Evolutionary conservation across 2,329 filamentous ascomycete species (phyloP).

Genomic region (Apiospora aurea): DNA sequence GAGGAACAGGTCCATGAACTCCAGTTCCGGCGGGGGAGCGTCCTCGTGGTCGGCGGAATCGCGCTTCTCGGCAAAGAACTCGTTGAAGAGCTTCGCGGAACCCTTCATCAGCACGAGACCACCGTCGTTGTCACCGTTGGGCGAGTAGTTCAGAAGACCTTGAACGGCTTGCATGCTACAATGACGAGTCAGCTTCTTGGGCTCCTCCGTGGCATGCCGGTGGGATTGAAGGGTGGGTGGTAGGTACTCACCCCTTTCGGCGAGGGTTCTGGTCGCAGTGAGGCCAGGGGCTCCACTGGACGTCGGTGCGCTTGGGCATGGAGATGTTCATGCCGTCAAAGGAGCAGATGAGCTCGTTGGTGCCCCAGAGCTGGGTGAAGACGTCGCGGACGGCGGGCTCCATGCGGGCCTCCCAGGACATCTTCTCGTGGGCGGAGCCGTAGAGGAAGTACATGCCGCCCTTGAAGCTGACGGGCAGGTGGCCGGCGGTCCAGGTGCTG

Average conservation of each 20-base stretch:
- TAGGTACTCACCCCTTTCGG: slow-evolving; percentile 44
- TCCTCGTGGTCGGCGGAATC: slow-evolving; percentile 51
- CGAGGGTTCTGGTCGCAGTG: slow-evolving; percentile 52
- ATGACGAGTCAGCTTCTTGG: neutral
- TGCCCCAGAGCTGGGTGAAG: slow-evolving; percentile 51
- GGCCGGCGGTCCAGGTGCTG: slow-evolving; percentile 50
- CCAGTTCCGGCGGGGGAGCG: slow-evolving; percentile 41
- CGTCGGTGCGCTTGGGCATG: slow-evolving; percentile 48
- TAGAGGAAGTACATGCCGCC: slow-evolving; percentile 52
- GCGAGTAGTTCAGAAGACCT: slow-evolving; percentile 52
- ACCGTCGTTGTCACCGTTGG: slow-evolving; percentile 53
- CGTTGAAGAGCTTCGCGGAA: slow-evolving; percentile 48
- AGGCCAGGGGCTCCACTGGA: slow-evolving; percentile 51
- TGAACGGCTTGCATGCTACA: slow-evolving; percentile 45
- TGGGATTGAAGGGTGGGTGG: too few species aligned
- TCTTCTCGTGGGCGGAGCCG: slow-evolving; percentile 49
- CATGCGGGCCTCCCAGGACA: slow-evolving; percentile 51
- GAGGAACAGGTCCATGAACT: slow-evolving; percentile 49
- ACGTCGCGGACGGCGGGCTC: slow-evolving; percentile 49
- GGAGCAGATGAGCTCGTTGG: slow-evolving; percentile 37
- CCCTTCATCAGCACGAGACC: slow-evolving; percentile 54
- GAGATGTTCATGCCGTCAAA: slow-evolving; percentile 49
- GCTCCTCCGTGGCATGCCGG: too few species aligned
- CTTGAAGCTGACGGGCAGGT: slow-evolving; percentile 52
- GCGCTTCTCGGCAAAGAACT: slow-evolving; percentile 50